Conservation (phyloP, 23 red algal species). For the Cyanidioschyzon merolae region DNA sequence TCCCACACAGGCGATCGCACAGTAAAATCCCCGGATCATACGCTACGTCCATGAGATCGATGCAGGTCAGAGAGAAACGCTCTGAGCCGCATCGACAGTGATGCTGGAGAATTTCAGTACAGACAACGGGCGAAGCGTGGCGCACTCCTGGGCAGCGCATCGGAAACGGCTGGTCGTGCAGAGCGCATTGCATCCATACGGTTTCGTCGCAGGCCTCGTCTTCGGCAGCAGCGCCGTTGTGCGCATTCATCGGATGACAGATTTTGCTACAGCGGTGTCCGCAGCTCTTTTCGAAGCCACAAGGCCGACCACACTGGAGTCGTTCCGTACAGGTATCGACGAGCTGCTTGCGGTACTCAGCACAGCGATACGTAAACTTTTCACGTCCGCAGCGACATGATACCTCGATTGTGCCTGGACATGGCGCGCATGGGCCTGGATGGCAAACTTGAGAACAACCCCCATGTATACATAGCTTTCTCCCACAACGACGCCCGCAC, state of each 20-base stretch:
- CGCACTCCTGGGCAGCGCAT: not conserved
- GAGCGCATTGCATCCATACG: not conserved
- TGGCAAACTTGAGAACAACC: not conserved
- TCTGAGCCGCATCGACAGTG: not conserved
- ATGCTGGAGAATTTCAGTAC: not conserved
- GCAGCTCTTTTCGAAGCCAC: not conserved
- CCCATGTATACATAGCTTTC: not conserved
- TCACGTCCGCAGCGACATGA: not conserved
- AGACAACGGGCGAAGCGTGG: not conserved
- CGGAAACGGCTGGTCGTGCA: not conserved
- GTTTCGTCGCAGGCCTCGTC: constrained; percentile 3
- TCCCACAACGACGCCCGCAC: not conserved
- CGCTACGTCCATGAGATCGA: not conserved
- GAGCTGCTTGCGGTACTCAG: not conserved
- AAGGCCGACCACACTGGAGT: not conserved
- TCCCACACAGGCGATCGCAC: not conserved
- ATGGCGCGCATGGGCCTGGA: not conserved
- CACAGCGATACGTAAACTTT: not conserved
- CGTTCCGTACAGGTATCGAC: not conserved
- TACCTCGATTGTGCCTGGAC: not conserved
- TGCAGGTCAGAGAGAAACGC: not conserved
- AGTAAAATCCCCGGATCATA: not conserved
- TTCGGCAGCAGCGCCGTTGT: not conserved
- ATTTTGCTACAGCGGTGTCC: not conserved
- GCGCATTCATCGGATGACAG: not conserved